phyloP scores from a whole-genome alignment of 78 protist genomes.

The Cyanophora paradoxa region DNA sequence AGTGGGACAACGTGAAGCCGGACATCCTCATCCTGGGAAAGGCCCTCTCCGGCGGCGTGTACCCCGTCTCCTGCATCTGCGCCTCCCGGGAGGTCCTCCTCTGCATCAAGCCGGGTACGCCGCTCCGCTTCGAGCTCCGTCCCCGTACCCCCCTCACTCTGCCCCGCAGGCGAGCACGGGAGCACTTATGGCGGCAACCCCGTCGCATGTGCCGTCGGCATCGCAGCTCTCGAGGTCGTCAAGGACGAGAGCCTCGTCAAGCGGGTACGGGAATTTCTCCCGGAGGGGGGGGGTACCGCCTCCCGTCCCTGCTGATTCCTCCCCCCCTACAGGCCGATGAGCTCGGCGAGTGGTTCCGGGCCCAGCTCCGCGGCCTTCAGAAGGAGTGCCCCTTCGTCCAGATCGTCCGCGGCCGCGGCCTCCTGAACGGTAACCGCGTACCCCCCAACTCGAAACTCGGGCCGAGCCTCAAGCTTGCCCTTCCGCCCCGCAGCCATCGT shows the following conservation, averaged over 20 bases:
- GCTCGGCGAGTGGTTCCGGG: slow-evolving; percentile 27
- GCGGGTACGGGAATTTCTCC: no score
- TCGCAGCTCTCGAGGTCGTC: slow-evolving; percentile 85
- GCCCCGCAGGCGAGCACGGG: slow-evolving; percentile 94
- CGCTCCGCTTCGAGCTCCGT: not conserved
- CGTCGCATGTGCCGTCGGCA: slow-evolving; percentile 82
- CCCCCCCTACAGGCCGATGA: no score
- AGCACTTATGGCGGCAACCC: slow-evolving; percentile 96
- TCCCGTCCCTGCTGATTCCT: not conserved
- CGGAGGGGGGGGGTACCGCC: no score
- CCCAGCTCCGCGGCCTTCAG: slow-evolving; percentile 23
- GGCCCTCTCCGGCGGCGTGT: slow-evolving; percentile 83
- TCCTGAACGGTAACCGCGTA: no score
- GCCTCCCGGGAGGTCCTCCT: slow-evolving; percentile 62
- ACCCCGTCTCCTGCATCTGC: slow-evolving; percentile 83
- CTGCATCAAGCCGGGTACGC: slow-evolving; percentile 42
- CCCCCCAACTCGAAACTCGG: no score
- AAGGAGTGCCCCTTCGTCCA: slow-evolving; percentile 4
- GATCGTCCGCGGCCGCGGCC: slow-evolving; percentile 68
- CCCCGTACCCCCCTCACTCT: not conserved
- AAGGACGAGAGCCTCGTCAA: slow-evolving; percentile 81
- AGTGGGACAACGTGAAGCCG: slow-evolving; percentile 64
- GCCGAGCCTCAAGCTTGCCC: no score
- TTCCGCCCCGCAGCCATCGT: no score
- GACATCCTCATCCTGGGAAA: slow-evolving; percentile 87